Base-by-base conservation (phyloP, 192 early-diverging fungal species). In the Umbelopsis vinacea region DNA sequence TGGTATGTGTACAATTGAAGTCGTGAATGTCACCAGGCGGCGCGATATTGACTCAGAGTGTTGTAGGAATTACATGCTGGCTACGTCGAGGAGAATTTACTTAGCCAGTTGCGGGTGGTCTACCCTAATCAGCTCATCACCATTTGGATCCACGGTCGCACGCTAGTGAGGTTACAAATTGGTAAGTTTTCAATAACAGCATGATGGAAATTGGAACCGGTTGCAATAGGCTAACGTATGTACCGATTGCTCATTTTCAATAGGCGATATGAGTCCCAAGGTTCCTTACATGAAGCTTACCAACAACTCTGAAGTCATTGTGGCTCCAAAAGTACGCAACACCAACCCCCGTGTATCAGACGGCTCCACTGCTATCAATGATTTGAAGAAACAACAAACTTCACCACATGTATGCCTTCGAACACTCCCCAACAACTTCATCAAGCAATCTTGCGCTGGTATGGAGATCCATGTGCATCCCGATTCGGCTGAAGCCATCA, bases 91-190 rank as follows among this genome's bases (percentile, higher is more conserved):
- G 81, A 89, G 26, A 77, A 87, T 71, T 79, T 94, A 71, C 66
- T 93, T 46, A 83, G 79, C 55, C 93, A 94, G 77, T 82, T 88
- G 47, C 82, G 90, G 4, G 89, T 91, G 26, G 79, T 94, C 8
- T 89, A 88, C 23, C 76, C 80, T 3, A 82, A 85, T 47, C 88
- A 93, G 73, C 80, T 90, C n/a, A 74, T 93, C 8, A 85, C 89
- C 7, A 87, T 94, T 68, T 93, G 92, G 91, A 85, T 93, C 46
- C 85, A 91, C 72, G 76, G 85, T 11, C 88, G 84, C 43, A 91
- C 92, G 3, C 71, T 87, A 0, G 88, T 92, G 33, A 82, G 86
- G 11, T 76, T 94, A 60, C 75, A 75, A 24, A 86, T 88, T 33
- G 78, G 88, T 91, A 83, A 78, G 84, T 76, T 6, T n/a, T 1